Percentiles rank a stretch among this genome's conserved stretches.
Conservation (phyloP, 179 eudicot genomes). For the Vitellaria paradoxa region DNA sequence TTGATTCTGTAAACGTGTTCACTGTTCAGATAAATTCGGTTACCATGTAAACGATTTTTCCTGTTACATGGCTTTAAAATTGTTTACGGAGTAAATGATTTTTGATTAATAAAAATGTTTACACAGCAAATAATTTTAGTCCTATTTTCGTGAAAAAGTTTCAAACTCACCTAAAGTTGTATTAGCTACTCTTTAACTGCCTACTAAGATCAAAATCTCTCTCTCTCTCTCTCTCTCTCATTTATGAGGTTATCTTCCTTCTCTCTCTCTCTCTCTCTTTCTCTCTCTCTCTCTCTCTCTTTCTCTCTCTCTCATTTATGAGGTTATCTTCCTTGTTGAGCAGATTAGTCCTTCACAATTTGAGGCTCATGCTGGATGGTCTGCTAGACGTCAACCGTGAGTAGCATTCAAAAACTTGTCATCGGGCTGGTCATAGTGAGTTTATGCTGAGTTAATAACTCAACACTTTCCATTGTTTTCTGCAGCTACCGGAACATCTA, state of each 20-base stretch:
- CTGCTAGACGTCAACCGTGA: slow-evolving; percentile 98
- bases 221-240: not conserved
- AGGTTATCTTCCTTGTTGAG: slow-evolving; percentile 20
- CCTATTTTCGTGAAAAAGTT: too few relatives aligned
- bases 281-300: not conserved
- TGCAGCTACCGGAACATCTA: slow-evolving; percentile 89
- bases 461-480: not conserved
- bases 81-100: too few relatives aligned
- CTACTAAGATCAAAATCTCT: too few relatives aligned
- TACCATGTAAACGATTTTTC: too few relatives aligned
- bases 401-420: slow-evolving; percentile 23
- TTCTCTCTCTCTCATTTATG: not conserved
- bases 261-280: not conserved
- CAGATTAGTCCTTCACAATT: slow-evolving; percentile 98
- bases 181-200: too few relatives aligned
- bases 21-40: too few relatives aligned
- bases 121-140: too few relatives aligned
- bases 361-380: slow-evolving; percentile 99
- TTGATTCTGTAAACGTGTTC: too few relatives aligned
- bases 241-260: slow-evolving; percentile 14
- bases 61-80: too few relatives aligned
- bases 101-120: too few relatives aligned
- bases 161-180: too few relatives aligned
- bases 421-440: not conserved
- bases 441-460: not conserved